Percentiles rank a stretch among this genome's conserved stretches.
Conservation (phyloP, 768 basidiomycete species). For the Boletus sp. region DNA sequence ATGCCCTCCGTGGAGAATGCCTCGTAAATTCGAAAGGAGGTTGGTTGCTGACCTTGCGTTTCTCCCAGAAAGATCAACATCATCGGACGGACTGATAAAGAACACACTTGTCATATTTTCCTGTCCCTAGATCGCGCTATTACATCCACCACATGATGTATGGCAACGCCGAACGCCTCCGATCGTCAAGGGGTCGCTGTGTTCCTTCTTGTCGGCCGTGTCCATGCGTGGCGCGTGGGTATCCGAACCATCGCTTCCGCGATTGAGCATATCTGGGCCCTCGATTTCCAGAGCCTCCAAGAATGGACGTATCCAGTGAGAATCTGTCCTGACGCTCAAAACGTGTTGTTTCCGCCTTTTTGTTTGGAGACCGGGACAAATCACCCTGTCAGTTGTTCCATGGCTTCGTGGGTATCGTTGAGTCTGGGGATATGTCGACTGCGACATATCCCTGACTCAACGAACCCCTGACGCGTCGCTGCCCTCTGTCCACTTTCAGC, state of each 20-base stretch:
- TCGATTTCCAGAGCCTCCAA: not conserved
- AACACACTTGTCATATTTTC: no score
- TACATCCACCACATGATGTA: not conserved
- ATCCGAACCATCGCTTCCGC: not conserved
- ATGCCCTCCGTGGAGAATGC: not conserved
- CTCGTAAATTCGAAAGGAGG: not conserved
- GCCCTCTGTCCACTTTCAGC: not conserved
- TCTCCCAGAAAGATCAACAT: not conserved
- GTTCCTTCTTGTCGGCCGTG: not conserved
- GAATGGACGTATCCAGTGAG: not conserved
- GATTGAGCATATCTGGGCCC: not conserved
- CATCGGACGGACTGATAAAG: no score
- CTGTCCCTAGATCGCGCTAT: no score
- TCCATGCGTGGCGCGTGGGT: no score
- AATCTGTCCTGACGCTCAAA: not conserved
- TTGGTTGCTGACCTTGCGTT: not conserved
- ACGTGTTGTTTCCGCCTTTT: not conserved
- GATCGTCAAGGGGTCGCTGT: not conserved
- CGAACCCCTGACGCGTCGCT: not conserved
- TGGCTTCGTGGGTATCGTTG: not conserved
- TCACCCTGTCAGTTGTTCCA: not conserved
- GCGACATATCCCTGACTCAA: not conserved
- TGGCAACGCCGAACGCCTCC: not conserved
- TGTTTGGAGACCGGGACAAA: no score
- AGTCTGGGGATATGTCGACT: not conserved